These are phyloP conservation scores for Capsicum rhomboideum DNA, from an alignment of 257 asterid genomes.

Conservation along the genomic window DNA sequence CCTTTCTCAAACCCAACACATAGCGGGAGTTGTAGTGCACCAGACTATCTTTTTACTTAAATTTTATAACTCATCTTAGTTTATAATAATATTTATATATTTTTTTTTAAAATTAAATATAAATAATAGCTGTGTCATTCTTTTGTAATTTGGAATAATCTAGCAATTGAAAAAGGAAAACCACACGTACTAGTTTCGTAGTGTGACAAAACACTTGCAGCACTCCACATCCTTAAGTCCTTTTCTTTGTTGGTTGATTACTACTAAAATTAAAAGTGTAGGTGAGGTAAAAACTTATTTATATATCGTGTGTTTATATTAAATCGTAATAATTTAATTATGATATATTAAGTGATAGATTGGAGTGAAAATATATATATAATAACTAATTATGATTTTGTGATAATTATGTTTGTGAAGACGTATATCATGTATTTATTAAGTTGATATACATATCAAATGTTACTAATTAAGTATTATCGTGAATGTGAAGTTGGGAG, in stretches of 20 bases:
- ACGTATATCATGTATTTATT: background rate
- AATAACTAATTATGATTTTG: background rate
- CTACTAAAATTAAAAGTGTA: background rate
- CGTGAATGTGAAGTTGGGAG: background rate
- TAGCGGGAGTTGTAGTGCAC: too few species aligned
- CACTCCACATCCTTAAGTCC: background rate
- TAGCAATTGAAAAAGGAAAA: background rate
- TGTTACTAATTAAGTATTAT: fast-evolving
- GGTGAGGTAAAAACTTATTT: too few species aligned
- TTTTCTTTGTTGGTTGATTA: background rate
- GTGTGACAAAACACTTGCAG: background rate
- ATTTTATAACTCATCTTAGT: too few species aligned
- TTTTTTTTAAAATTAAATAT: too few species aligned
- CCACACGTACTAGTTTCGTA: background rate
- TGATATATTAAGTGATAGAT: background rate
- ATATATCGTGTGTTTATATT: too few species aligned
- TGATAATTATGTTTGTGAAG: too few species aligned
- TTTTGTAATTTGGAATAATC: too few species aligned
- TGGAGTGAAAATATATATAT: background rate
- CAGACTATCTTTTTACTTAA: too few species aligned
- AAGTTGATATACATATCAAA: background rate
- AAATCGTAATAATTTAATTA: too few species aligned
- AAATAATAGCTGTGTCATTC: too few species aligned
- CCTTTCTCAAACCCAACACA: too few species aligned
- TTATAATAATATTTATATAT: too few species aligned